These are phyloP conservation scores for Symbiodinium pilosum DNA, from an alignment of 73 alveolate genomes.

Conservation along the genomic window DNA sequence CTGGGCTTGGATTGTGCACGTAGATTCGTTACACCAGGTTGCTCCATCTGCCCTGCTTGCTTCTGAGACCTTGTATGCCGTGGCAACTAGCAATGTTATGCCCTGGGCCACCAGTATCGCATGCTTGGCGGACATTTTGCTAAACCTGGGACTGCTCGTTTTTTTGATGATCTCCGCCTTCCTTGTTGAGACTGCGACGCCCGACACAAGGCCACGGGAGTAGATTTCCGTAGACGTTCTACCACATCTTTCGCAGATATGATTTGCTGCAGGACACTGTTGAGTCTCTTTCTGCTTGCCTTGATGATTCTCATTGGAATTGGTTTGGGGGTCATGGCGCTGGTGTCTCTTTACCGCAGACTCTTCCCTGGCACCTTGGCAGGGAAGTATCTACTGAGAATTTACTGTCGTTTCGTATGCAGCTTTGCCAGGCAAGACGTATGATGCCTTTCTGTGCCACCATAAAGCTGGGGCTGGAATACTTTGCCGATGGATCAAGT, in stretches of 20 bases:
- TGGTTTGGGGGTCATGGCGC: background rate
- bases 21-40: too few relatives aligned
- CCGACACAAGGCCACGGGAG: background rate
- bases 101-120: background rate
- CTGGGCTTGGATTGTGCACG: background rate
- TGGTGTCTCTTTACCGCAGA: background rate
- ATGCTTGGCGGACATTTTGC: slow-evolving; percentile 9
- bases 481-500: slow-evolving; percentile 68
- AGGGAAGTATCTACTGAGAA: background rate
- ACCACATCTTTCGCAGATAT: too few relatives aligned
- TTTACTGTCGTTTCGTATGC: background rate
- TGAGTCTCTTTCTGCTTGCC: background rate
- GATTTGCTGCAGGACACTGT: slow-evolving; percentile 4
- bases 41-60: background rate
- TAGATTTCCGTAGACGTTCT: too few relatives aligned
- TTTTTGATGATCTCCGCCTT: slow-evolving; percentile 52
- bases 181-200: slow-evolving; percentile 33
- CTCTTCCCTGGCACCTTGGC: background rate
- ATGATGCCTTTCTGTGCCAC: slow-evolving; percentile 53
- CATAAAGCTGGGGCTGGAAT: slow-evolving; percentile 76
- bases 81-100: background rate
- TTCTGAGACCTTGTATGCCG: background rate
- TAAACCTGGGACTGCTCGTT: slow-evolving; percentile 42
- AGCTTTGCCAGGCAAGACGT: slow-evolving; percentile 41
- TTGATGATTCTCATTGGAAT: slow-evolving; percentile 11